Evolutionary conservation across 2,329 filamentous ascomycete species (phyloP).

Genomic region (Akanthomyces dipterigenus): DNA sequence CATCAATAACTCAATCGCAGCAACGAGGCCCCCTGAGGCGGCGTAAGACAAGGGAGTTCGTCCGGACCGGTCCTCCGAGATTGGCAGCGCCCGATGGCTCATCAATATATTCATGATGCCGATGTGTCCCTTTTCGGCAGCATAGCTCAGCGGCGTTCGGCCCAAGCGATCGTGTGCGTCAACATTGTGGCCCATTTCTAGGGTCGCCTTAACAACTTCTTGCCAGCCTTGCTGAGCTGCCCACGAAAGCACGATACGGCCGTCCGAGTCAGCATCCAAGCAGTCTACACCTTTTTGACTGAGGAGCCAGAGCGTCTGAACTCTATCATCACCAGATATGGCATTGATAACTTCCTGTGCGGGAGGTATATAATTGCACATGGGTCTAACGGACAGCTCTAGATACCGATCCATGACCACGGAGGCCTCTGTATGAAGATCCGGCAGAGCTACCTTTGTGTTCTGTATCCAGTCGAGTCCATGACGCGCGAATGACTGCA

Average conservation of each 20-base stretch:
- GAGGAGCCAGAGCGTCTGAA: background rate
- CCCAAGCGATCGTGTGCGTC: background rate
- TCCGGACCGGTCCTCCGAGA: background rate
- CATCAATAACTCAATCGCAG: background rate
- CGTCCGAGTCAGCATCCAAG: background rate
- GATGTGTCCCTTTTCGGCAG: background rate
- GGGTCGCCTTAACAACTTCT: background rate
- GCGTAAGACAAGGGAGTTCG: slow-evolving; percentile 6
- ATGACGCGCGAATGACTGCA: background rate
- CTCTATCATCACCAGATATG: background rate
- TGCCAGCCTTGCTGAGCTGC: background rate
- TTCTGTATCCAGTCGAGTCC: background rate
- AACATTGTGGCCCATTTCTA: background rate
- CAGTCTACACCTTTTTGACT: background rate
- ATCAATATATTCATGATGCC: background rate
- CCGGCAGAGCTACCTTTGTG: background rate
- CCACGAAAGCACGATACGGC: background rate
- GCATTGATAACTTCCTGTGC: background rate
- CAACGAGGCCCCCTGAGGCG: background rate
- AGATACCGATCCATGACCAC: background rate
- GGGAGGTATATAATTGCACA: background rate
- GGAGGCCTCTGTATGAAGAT: background rate
- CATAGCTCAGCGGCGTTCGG: background rate
- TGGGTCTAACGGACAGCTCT: background rate
- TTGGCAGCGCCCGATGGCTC: background rate